Conservation (phyloP, 805 yeast genomes). For the Candida coquimbonensis region DNA sequence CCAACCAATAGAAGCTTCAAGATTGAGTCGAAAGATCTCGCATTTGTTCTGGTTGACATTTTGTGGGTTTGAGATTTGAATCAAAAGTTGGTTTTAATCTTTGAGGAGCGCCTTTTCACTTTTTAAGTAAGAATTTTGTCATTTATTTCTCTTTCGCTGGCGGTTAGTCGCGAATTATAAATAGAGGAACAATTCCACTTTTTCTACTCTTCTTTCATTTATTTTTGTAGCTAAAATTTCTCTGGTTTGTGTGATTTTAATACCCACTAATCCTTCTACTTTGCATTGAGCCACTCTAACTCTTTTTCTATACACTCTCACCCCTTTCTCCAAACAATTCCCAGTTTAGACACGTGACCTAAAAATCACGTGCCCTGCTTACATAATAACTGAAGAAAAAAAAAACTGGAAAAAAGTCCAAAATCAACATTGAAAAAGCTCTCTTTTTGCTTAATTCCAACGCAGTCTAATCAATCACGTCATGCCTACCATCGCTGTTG, state of each 20-base stretch:
- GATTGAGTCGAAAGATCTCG: conserved; percentile 81
- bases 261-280: too few species aligned
- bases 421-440: not conserved
- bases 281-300: too few species aligned
- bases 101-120: too few species aligned
- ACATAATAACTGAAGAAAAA: too few species aligned
- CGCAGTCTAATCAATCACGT: not conserved
- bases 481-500: conserved; percentile 97
- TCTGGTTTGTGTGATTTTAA: too few species aligned
- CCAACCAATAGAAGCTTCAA: conserved; percentile 91
- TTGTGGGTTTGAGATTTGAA: not conserved
- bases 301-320: too few species aligned
- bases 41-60: conserved; percentile 50
- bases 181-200: not conserved
- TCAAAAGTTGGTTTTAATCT: not conserved
- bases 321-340: too few species aligned
- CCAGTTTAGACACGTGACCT: too few species aligned
- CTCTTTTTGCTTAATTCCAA: not conserved
- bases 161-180: not conserved
- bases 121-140: not conserved
- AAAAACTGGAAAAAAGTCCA: too few species aligned
- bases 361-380: too few species aligned
- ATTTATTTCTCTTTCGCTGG: not conserved
- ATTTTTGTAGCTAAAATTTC: not conserved
- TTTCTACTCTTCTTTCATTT: not conserved